Base-by-base conservation (phyloP, 768 basidiomycete species). In the Phaeotremella fagi region DNA sequence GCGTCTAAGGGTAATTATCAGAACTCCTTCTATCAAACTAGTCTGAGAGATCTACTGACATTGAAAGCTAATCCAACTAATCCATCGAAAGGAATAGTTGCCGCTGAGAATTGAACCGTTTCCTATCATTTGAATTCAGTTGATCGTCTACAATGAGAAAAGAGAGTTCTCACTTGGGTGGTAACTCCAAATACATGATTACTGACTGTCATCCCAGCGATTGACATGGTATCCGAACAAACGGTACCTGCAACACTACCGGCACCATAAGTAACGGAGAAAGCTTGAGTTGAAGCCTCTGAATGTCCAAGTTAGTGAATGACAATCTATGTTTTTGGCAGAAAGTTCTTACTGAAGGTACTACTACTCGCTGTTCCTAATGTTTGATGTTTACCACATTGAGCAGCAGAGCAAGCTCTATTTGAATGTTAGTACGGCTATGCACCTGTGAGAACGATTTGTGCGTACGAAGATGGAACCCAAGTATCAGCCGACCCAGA, bases 181-280 rank as follows among this genome's bases (percentile, higher is more conserved):
- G 85, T 80, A 20, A 83, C 82, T 49, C 88, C 88, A 56, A 90
- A 88, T 0, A 78, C 80, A 70, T 87, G 86, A 3, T 62, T 76
- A 3, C 67, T 67, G 33, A 89, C 77, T 0, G 73, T 57, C 35
- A 89, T 76, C 18, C 84, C 85, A 2, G 83, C 86, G 50, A 90
- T 74, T 36, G 64, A 74, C 48, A 89, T 68, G 60, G 83, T 77
- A 70, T 90, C 88, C 31, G 74, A 75, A 63, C 85, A 75, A 55
- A 88, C 79, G 24, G 76, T 73, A 12, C 88, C 88, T 18, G 77
- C 64, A n/a, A 88, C 85, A 1, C 75, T 60, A 25, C 88, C 88
- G 3, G 83, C 64, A 1, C 66, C 64, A 48, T 65, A 64, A 2
- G 61, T 60, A 25, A 63, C 43, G 4, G 38, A 9, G 28, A 54